phyloP scores from a whole-genome alignment of 306 rosid genomes.

The Lathyrus tuberosus region DNA sequence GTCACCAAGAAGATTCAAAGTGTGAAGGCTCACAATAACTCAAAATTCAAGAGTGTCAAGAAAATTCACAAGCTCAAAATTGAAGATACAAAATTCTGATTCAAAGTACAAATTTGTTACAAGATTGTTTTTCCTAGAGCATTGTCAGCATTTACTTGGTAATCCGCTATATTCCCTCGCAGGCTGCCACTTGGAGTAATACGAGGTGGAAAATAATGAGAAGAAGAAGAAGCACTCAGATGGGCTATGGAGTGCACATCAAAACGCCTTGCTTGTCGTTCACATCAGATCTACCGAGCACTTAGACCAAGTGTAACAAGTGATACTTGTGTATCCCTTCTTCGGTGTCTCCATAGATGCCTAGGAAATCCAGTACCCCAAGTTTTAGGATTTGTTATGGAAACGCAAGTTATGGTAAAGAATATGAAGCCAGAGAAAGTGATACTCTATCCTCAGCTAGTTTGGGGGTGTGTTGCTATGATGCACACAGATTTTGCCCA shows the following conservation, averaged over 20 bases:
- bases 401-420: slow-evolving; percentile 99
- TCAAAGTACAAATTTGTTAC: too few species aligned
- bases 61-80: too few species aligned
- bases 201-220: slow-evolving; percentile 96
- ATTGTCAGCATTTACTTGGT: slow-evolving; percentile 98
- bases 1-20: too few species aligned
- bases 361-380: slow-evolving; percentile 96
- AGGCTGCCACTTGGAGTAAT: slow-evolving; percentile 96
- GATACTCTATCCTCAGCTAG: slow-evolving; percentile 96
- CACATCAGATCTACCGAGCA: slow-evolving; percentile 98
- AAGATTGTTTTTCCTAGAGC: too few species aligned
- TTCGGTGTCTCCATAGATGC: slow-evolving; percentile 96
- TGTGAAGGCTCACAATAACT: too few species aligned
- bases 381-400: slow-evolving; percentile 94
- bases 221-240: slow-evolving; percentile 91
- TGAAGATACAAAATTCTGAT: too few species aligned
- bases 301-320: slow-evolving; percentile 96
- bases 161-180: slow-evolving; percentile 96
- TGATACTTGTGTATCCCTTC: slow-evolving; percentile 92
- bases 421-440: slow-evolving; percentile 99
- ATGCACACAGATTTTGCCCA: slow-evolving; percentile 99
- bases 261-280: slow-evolving; percentile 95
- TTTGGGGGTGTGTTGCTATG: slow-evolving; percentile 99
- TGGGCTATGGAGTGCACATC: slow-evolving; percentile 99
- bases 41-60: too few species aligned